Conservation (phyloP, 768 basidiomycete species). For the Suillus paluster region DNA sequence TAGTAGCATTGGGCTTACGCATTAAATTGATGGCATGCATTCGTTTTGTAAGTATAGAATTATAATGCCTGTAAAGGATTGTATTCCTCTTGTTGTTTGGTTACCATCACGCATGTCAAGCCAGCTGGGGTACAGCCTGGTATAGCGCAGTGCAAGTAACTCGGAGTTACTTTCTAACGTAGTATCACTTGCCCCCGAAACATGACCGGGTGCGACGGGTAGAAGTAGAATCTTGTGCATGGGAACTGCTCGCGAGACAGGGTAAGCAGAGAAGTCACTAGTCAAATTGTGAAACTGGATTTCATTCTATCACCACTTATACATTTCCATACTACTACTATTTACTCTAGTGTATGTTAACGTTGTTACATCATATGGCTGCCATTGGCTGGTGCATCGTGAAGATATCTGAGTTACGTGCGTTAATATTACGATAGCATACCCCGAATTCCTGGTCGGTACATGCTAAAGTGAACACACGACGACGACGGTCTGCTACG, state of each 20-base stretch:
- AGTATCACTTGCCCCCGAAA: neutral
- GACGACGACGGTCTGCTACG: neutral
- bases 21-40: neutral
- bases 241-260: neutral
- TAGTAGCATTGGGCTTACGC: slow-evolving; percentile 20
- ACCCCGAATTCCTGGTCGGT: no score
- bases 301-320: no score
- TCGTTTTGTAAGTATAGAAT: neutral
- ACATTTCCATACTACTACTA: neutral
- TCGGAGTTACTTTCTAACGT: neutral
- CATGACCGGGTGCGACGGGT: no score
- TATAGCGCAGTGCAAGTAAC: neutral
- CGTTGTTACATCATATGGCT: neutral
- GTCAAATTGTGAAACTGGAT: no score
- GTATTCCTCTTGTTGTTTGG: neutral
- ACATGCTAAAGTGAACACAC: neutral
- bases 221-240: no score
- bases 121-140: neutral
- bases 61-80: neutral
- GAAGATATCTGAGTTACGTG: no score
- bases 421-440: no score
- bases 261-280: neutral
- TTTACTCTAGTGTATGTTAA: neutral
- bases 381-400: no score
- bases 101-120: neutral